These are phyloP conservation scores for Scutellaria galericulata DNA, from an alignment of 257 asterid genomes.

Conservation along the genomic window DNA sequence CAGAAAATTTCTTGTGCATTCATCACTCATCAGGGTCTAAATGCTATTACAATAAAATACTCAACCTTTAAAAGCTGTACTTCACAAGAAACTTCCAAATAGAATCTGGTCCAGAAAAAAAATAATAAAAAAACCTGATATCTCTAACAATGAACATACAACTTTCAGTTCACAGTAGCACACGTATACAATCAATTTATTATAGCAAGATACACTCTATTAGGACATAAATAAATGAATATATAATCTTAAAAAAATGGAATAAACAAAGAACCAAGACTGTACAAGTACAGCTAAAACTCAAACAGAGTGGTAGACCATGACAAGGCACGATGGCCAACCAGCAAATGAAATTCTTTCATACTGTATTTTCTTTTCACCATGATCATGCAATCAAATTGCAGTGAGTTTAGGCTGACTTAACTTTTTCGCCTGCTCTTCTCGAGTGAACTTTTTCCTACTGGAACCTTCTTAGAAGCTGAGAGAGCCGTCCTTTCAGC, in stretches of 20 bases:
- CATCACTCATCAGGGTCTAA: constrained; percentile 3
- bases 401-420: constrained; percentile 32
- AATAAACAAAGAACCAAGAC: constrained; percentile 36
- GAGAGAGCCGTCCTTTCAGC: constrained; percentile 72
- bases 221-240: constrained; percentile 45
- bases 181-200: constrained; percentile 34
- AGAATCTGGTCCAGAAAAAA: neutral
- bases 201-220: constrained; percentile 35
- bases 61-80: neutral
- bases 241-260: constrained; percentile 34
- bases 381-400: constrained; percentile 7
- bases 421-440: constrained; percentile 33
- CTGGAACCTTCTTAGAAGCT: constrained; percentile 52
- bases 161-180: constrained; percentile 29
- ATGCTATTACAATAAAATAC: constrained; percentile 26
- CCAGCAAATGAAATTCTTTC: neutral
- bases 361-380: constrained; percentile 5
- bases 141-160: constrained; percentile 18
- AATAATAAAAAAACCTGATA: neutral
- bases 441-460: constrained; percentile 55
- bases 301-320: constrained; percentile 36
- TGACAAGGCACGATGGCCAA: neutral
- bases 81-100: neutral
- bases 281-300: constrained; percentile 42
- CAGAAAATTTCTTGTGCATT: neutral